Evolutionary conservation across 257 asterid genomes (phyloP).

Genomic region (Orobanche coerulescens): DNA sequence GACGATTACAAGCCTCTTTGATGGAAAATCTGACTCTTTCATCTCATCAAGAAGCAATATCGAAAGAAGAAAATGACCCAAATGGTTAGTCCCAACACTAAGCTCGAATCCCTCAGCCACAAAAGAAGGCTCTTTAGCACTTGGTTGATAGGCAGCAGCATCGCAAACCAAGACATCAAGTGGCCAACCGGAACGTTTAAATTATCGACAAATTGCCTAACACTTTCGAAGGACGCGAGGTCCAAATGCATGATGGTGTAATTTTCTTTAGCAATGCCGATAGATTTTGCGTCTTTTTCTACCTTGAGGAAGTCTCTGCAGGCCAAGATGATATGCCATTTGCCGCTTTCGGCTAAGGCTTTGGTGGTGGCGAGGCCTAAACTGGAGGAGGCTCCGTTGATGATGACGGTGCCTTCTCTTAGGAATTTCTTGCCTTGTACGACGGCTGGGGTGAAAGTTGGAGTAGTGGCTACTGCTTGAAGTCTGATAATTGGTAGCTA

Average conservation of each 20-base stretch:
- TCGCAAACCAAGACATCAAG: constrained; percentile 83
- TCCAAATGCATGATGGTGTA: constrained; percentile 83
- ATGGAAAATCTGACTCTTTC: constrained; percentile 73
- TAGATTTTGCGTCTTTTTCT: constrained; percentile 71
- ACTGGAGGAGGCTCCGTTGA: constrained; percentile 90
- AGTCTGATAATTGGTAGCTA: constrained; percentile 33
- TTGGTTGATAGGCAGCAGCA: constrained; percentile 82
- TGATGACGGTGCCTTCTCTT: constrained; percentile 56
- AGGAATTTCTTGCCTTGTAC: constrained; percentile 59
- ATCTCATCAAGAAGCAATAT: constrained; percentile 76
- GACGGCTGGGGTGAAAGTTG: constrained; percentile 39
- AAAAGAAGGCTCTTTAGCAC: constrained; percentile 70
- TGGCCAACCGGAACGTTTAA: constrained; percentile 48
- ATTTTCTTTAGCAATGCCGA: constrained; percentile 62
- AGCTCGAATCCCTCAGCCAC: constrained; percentile 90
- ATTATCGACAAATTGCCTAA: constrained; percentile 68
- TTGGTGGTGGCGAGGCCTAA: constrained; percentile 85
- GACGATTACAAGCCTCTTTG: constrained; percentile 78
- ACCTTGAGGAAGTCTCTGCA: constrained; percentile 87
- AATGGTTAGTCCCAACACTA: constrained; percentile 84
- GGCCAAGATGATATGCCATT: constrained; percentile 89
- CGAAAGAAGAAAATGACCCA: constrained; percentile 83
- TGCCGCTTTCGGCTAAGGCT: constrained; percentile 70
- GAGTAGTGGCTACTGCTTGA: constrained; percentile 50
- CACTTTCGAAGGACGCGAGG: constrained; percentile 78